Base-by-base conservation (phyloP, 1,284 basidiomycete genomes). In the Pyrrhoderma lamaoense region DNA sequence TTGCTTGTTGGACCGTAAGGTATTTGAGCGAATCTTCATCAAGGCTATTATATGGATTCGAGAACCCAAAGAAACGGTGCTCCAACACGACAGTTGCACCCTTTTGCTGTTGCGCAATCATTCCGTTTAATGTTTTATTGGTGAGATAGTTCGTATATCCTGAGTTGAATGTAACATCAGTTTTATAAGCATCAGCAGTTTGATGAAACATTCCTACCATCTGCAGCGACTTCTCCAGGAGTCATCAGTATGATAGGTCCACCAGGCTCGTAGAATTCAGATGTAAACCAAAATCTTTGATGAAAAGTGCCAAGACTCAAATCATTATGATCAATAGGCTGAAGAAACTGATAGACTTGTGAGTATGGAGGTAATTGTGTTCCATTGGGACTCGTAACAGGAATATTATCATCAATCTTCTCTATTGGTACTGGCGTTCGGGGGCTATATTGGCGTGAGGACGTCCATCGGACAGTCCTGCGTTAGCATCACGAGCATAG, bases 1-100 rank as follows among this genome's bases (percentile, higher is more conserved):
- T 77, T n/a, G 81, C 79, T 66, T 87, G 85, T 60, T 85, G 77
- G 44, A 87, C 73, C 2, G 80, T 86, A 60, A 80, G 79, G 9
- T 77, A 60, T 45, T 67, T 64, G 46, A 87, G 67, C 59, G 76
- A 82, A 54, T 73, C 64, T 8, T 75, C 75, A n/a, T 70, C 75
- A 16, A 88, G 72, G 63, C 85, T 72, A 25, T 75, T 68, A 51
- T 73, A 74, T 2, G 85, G 85, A 60, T 76, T 77, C 21, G 75
- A 78, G 27, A 67, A 60, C 4, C 76, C 76, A 50, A 72, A 78
- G 66, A 69, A 78, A 8, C 76, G 72, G 58, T 78, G 75, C 56
- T 76, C 76, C 68, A 87, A 39, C 65, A 85, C 67, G 57, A 87
- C 70, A 5, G 76, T 72, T 9, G 77, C 75, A 14, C 79, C 85